Evolutionary conservation across 2,329 filamentous ascomycete genomes (phyloP).

Genomic region (Xylariaceae sp.): DNA sequence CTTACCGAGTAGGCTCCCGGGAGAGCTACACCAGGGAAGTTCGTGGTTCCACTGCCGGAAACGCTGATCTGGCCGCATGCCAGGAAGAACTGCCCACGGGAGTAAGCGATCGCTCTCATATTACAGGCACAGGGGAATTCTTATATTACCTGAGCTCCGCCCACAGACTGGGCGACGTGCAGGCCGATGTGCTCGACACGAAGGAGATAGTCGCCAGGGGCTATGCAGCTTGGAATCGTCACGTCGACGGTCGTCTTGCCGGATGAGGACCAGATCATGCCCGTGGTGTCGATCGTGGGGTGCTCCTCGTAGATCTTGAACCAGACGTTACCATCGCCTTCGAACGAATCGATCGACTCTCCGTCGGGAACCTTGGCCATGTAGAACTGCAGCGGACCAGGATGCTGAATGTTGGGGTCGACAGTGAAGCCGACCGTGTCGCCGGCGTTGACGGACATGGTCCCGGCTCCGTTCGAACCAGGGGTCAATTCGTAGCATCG

Average conservation of each 20-base stretch:
- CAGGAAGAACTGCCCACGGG: conserved; percentile 28
- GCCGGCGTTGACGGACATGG: conserved; percentile 34
- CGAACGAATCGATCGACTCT: conserved; percentile 25
- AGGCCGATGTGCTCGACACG: conserved; percentile 34
- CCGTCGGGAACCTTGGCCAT: conserved; percentile 29
- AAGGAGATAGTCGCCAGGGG: conserved; percentile 33
- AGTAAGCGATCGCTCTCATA: not conserved
- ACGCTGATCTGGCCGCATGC: conserved; percentile 31
- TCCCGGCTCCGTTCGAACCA: conserved; percentile 30
- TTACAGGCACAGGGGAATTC: not conserved
- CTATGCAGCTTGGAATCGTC: conserved; percentile 30
- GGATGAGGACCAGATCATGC: conserved; percentile 21
- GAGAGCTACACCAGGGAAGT: conserved; percentile 27
- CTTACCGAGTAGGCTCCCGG: conserved; percentile 28
- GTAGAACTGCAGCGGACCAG: conserved; percentile 30
- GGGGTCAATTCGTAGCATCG: conserved; percentile 33
- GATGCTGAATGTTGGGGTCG: conserved; percentile 28
- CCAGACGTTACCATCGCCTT: conserved; percentile 28
- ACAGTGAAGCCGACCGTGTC: conserved; percentile 35
- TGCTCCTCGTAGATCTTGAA: conserved; percentile 32
- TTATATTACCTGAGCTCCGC: conserved; percentile 29
- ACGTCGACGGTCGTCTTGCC: conserved; percentile 24
- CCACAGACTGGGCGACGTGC: conserved; percentile 27
- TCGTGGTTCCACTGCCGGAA: conserved; percentile 29
- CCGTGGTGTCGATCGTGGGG: conserved; percentile 21